phyloP scores from a whole-genome alignment of 805 yeast species.

The Candida insectalens region DNA sequence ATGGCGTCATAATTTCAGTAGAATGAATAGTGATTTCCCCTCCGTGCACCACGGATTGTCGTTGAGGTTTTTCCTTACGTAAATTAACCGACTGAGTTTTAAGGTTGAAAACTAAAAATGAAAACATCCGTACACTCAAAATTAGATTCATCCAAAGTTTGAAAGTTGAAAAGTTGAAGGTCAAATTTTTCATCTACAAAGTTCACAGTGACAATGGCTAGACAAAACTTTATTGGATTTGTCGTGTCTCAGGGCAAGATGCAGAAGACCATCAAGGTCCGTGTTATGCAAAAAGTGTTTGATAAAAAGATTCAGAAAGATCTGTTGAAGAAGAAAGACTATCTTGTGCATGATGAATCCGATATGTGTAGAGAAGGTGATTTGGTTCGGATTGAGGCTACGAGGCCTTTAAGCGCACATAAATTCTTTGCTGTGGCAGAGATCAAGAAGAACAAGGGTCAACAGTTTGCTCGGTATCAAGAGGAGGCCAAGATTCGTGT shows the following conservation, averaged over 20 bases:
- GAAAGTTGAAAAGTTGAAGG: no score
- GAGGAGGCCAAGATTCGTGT: slow-evolving; percentile 62
- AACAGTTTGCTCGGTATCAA: slow-evolving; percentile 77
- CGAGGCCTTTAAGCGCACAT: slow-evolving; percentile 73
- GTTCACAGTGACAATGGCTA: slow-evolving; percentile 45
- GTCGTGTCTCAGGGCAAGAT: slow-evolving; percentile 94
- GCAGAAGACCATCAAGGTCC: slow-evolving; percentile 90
- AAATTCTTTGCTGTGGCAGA: slow-evolving; percentile 90
- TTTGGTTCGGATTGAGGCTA: slow-evolving; percentile 83
- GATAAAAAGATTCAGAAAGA: slow-evolving; percentile 68
- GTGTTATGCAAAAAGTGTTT: slow-evolving; percentile 70
- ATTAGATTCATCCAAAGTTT: not conserved
- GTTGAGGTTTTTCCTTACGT: no score
- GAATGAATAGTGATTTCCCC: no score
- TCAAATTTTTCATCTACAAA: not conserved
- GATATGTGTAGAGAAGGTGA: slow-evolving; percentile 91
- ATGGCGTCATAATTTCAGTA: no score
- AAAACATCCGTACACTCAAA: not conserved
- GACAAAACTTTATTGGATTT: slow-evolving; percentile 85
- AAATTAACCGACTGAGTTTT: not conserved
- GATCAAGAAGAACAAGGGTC: slow-evolving; percentile 81
- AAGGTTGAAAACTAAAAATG: not conserved
- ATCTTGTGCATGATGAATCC: slow-evolving; percentile 88
- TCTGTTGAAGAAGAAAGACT: slow-evolving; percentile 69
- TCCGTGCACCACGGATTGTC: no score